Conservation (phyloP, 371 early-diverging fungal genomes). For the Rhizomucor miehei region DNA sequence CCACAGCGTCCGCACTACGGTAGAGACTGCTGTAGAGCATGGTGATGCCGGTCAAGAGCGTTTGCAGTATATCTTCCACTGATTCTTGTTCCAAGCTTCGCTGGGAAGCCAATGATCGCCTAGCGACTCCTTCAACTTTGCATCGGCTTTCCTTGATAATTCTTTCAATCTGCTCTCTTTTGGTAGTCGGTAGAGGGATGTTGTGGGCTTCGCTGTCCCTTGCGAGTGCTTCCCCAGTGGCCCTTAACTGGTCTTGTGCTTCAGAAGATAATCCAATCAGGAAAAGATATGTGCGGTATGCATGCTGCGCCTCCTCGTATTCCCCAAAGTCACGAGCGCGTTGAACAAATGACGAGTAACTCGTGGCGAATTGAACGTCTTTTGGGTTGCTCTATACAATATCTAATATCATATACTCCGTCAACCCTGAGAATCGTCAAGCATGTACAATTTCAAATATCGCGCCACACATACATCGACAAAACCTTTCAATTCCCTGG, state of each 20-base stretch:
- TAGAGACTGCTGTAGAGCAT: constrained; percentile 49
- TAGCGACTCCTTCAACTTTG: not conserved
- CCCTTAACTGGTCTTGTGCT: constrained; percentile 25
- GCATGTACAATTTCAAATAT: not conserved
- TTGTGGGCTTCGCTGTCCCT: constrained; percentile 10
- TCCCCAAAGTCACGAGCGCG: constrained; percentile 58
- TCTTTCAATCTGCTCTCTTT: constrained; percentile 1
- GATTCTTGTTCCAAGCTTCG: constrained; percentile 28
- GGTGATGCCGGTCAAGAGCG: constrained; percentile 43
- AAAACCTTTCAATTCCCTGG: constrained; percentile 37
- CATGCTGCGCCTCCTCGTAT: constrained; percentile 72
- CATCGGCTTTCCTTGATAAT: constrained; percentile 4
- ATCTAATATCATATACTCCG: constrained; percentile 25
- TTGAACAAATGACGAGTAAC: constrained; percentile 66
- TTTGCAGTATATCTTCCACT: constrained; percentile 31
- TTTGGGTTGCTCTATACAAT: constrained; percentile 62
- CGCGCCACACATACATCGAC: constrained; percentile 39
- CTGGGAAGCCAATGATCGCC: constrained; percentile 22
- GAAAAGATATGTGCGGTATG: constrained; percentile 60
- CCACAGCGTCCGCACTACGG: constrained; percentile 43
- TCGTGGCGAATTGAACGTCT: constrained; percentile 72
- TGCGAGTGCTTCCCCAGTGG: constrained; percentile 30
- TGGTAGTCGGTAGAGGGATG: constrained; percentile 3
- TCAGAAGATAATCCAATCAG: constrained; percentile 45
- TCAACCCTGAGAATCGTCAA: not conserved